A percentile compares a stretch with the other conserved stretches of the same genome.
These are phyloP conservation scores for Geotrichum phurueaensis DNA, from an alignment of 1,139 yeast species.

Conservation along the genomic window DNA sequence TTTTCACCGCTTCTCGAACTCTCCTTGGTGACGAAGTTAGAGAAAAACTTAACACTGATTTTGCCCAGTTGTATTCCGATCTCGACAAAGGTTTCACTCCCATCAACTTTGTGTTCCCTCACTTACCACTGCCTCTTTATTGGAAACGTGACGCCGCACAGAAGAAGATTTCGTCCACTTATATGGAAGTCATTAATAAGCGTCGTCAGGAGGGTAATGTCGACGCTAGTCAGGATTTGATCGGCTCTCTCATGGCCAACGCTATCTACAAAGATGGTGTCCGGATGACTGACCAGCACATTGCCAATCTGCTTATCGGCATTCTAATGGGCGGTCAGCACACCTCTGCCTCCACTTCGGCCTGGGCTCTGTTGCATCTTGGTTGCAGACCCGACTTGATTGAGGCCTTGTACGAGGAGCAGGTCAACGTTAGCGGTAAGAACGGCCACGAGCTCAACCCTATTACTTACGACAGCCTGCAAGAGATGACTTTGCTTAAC, in stretches of 20 bases:
- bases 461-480: conserved; percentile 73
- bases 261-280: conserved; percentile 91
- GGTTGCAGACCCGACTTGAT: conserved; percentile 82
- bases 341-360: conserved; percentile 92
- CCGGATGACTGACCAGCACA: conserved; percentile 89
- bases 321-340: conserved; percentile 99
- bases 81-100: conserved; percentile 97
- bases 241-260: conserved; percentile 76
- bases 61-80: conserved; percentile 82
- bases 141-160: conserved; percentile 85
- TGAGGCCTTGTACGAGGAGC: conserved; percentile 72
- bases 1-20: conserved; percentile 91
- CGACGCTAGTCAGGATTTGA: conserved; percentile 77
- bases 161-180: conserved; percentile 67
- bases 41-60: conserved; percentile 69
- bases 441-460: conserved; percentile 40
- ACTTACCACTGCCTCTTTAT: conserved; percentile 84
- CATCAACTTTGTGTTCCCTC: conserved; percentile 88
- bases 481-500: conserved; percentile 72
- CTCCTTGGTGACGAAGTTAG: conserved; percentile 90
- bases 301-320: conserved; percentile 90
- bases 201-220: conserved; percentile 67
- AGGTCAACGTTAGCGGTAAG: conserved; percentile 55
- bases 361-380: conserved; percentile 88
- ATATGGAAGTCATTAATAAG: conserved; percentile 66